Percentiles rank a stretch among this genome's conserved stretches.
Evolutionary conservation across 2,329 filamentous ascomycete species (phyloP).

Genomic region (Clarireedia monteithiana): DNA sequence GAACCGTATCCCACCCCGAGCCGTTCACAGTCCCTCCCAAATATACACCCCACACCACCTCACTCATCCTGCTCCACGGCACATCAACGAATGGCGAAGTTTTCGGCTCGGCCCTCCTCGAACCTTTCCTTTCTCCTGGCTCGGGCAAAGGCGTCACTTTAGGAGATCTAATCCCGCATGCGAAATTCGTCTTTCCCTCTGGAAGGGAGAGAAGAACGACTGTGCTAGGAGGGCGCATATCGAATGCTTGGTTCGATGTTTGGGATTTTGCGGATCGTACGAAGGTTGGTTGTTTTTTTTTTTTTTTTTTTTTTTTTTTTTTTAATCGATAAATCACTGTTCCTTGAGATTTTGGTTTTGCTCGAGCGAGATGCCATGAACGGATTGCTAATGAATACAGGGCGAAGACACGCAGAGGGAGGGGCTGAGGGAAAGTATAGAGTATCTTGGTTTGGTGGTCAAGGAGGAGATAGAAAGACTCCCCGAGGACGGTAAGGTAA

Average conservation of each 20-base stretch:
- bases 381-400: too few relatives aligned
- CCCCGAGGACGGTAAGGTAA: neutral
- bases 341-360: too few relatives aligned
- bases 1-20: neutral
- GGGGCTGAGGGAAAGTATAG: conserved; percentile 12
- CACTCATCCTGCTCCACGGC: conserved; percentile 36
- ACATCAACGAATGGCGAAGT: conserved; percentile 30
- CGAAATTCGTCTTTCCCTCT: conserved; percentile 20
- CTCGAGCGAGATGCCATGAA: too few relatives aligned
- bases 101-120: conserved; percentile 31
- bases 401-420: conserved; percentile 9
- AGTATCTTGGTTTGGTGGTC: conserved; percentile 13
- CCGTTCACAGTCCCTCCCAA: conserved; percentile 18
- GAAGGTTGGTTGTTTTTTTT: neutral
- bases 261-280: conserved; percentile 20
- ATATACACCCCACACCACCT: conserved; percentile 24
- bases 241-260: conserved; percentile 26
- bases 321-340: too few relatives aligned
- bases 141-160: conserved; percentile 25
- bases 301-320: too few relatives aligned
- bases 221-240: conserved; percentile 15
- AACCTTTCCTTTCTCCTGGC: conserved; percentile 15
- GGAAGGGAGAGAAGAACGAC: conserved; percentile 13
- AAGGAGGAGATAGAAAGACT: conserved; percentile 6
- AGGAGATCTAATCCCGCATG: conserved; percentile 17